Percentiles rank a stretch among this genome's conserved stretches.
Evolutionary conservation across 176 grass and related monocot genomes (phyloP).

Genomic region (Triticum urartu): DNA sequence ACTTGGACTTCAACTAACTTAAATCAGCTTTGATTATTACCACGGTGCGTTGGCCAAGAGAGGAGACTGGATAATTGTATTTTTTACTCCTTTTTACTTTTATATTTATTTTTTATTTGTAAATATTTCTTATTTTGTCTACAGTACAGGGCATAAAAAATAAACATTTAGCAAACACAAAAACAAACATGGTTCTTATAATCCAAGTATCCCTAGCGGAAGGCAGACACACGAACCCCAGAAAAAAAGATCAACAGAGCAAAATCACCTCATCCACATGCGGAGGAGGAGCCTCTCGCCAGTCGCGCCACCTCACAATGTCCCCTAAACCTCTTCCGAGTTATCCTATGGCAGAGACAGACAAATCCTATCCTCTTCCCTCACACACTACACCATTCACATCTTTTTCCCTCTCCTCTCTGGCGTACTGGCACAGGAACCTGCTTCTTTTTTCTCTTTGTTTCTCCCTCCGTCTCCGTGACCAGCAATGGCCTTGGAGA

Average conservation of each 20-base stretch:
- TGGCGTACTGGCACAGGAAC: slow-evolving; percentile 4
- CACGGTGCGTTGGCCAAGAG: too few species aligned
- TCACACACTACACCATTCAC: neutral
- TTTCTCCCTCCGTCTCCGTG: neutral
- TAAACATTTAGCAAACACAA: too few species aligned
- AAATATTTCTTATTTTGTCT: too few species aligned
- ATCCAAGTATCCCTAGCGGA: neutral
- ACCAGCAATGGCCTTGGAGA: slow-evolving; percentile 66
- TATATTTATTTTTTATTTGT: too few species aligned
- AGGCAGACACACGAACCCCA: neutral
- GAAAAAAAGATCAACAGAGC: neutral
- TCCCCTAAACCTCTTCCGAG: slow-evolving; percentile 13
- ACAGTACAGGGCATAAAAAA: too few species aligned
- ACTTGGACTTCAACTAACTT: too few species aligned
- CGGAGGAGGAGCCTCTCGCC: neutral
- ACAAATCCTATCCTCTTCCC: slow-evolving; percentile 50
- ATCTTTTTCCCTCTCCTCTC: neutral
- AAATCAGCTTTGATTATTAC: too few species aligned
- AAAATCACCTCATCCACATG: slow-evolving; percentile 52
- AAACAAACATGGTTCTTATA: neutral
- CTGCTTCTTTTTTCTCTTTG: neutral
- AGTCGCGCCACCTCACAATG: slow-evolving; percentile 43
- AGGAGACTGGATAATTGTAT: too few species aligned
- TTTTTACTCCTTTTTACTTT: too few species aligned
- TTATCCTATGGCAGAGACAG: slow-evolving; percentile 33